These are phyloP conservation scores for Aspergillus luchuensis DNA, from an alignment of 2,329 filamentous ascomycete species.

Conservation along the genomic window DNA sequence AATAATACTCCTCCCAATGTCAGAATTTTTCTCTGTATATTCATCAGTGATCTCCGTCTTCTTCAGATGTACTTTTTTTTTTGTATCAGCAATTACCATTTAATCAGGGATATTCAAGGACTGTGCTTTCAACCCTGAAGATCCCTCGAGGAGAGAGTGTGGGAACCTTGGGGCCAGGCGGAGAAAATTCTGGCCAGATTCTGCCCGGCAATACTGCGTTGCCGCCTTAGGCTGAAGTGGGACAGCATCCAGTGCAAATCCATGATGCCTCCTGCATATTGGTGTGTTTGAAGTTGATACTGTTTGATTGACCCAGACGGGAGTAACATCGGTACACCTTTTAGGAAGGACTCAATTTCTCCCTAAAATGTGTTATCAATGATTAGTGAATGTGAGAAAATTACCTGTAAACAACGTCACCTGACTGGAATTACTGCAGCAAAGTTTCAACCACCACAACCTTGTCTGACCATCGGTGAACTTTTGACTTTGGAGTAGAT, in stretches of 20 bases:
- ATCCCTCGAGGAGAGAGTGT: not conserved
- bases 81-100: too few species aligned
- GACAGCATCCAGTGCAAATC: too few species aligned
- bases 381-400: too few species aligned
- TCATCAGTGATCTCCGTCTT: not conserved
- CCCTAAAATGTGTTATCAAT: too few species aligned
- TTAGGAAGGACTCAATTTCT: too few species aligned
- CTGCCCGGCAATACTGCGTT: not conserved
- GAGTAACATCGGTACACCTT: too few species aligned
- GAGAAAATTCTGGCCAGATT: slow-evolving; percentile 2
- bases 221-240: not conserved
- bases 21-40: not conserved
- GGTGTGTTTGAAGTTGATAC: not conserved
- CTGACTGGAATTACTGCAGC: too few species aligned
- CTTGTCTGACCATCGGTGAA: too few species aligned
- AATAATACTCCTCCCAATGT: not conserved
- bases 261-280: not conserved
- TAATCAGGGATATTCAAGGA: too few species aligned
- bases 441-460: too few species aligned
- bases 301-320: not conserved
- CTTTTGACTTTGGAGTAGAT: too few species aligned
- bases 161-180: not conserved
- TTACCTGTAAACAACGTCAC: too few species aligned
- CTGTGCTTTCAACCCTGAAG: not conserved
- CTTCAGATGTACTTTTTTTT: not conserved